These are phyloP conservation scores for Eremochloa ophiuroides DNA, from an alignment of 176 grass and related monocot genomes.

Conservation along the genomic window DNA sequence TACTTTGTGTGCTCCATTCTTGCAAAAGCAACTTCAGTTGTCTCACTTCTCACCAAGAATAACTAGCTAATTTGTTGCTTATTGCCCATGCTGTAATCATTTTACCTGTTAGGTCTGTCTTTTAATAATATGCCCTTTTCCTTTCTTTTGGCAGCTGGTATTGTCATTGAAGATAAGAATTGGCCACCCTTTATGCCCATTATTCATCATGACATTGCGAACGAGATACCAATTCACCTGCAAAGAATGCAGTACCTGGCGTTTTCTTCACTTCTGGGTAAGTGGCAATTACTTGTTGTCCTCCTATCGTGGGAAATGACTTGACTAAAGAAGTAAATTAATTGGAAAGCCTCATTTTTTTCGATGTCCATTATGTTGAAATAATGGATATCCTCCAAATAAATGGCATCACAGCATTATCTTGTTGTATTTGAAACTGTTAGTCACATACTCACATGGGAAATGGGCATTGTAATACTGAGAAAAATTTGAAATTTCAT, in stretches of 20 bases:
- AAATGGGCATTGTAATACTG: background rate
- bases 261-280: conserved; percentile 93
- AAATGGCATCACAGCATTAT: background rate
- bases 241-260: conserved; percentile 90
- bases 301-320: background rate
- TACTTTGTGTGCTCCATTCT: background rate
- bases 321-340: conserved; percentile 3
- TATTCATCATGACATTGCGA: conserved; percentile 97
- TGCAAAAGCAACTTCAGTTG: background rate
- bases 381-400: background rate
- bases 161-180: conserved; percentile 89
- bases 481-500: background rate
- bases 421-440: background rate
- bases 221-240: conserved; percentile 86
- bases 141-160: conserved; percentile 67
- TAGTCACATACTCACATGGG: background rate
- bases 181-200: conserved; percentile 93
- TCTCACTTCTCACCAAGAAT: background rate
- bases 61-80: background rate
- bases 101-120: background rate
- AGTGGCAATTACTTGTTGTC: background rate
- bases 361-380: background rate
- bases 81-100: background rate
- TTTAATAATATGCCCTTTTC: conserved; percentile 9
- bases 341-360: background rate